Base-by-base conservation (phyloP, 1,139 yeast genomes). In the Hansenula lynferdii region DNA sequence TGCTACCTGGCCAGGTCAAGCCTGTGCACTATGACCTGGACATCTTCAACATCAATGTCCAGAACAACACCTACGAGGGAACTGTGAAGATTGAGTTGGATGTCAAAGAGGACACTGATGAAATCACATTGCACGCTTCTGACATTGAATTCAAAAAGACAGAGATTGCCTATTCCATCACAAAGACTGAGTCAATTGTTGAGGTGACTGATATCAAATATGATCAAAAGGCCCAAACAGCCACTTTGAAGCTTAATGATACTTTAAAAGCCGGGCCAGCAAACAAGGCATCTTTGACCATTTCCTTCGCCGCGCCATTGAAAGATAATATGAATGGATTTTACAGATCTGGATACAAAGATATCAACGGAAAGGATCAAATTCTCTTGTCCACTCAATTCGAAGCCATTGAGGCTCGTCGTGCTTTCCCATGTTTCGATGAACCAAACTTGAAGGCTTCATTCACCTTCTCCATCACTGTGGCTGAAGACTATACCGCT, bases 351-450 rank as follows among this genome's bases (percentile, higher is more conserved):
- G 75, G 78, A 28, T 86, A 86, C 62, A 72, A 68, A 52, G 80
- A 74, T 47, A 61, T 64, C 48, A 66, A 79, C 38, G 89, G 85
- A 9, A 70, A 69, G 44, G 70, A 74, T 35, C 77, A 80, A 54
- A 75, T 72, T 47, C 73, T 83, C 69, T 81, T 86, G 34, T 78
- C 90, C 28, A 85, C 95, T 32, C 95, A 85, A 63, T 82, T 85
- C 72, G 95, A 85, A 62, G 85, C 95, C 25, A 82, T 90, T 22
- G 90, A 84, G 58, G 87, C 90, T 38, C 79, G 95, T 60, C 72
- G 87, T 54, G 90, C 94, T 1, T 81, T 85, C 65, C 95, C 95
- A 15, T 83, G 86, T 56, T 76, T 82, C 48, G 94, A 84, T 58
- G 94, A 85, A 58, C 95, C 95, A 21, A 73, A 77, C 40, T 68